A percentile compares a stretch with the other conserved stretches of the same genome.
These are phyloP conservation scores for Russula ochroleuca DNA, from an alignment of 768 basidiomycete species.

Conservation along the genomic window DNA sequence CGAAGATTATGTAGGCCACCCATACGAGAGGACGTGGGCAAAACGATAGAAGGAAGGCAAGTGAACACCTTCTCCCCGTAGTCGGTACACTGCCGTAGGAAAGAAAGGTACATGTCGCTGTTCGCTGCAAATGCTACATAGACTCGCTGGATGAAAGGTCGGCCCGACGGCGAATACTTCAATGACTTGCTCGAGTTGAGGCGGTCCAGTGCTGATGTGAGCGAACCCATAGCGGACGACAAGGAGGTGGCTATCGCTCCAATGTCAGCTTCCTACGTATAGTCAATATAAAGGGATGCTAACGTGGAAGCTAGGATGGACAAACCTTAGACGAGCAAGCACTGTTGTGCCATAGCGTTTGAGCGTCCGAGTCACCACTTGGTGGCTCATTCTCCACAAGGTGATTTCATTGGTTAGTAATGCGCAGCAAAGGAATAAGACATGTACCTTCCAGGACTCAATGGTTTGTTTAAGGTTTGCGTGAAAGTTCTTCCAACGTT, in stretches of 20 bases:
- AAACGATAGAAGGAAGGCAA: too few species aligned
- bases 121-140: neutral
- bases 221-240: neutral
- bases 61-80: neutral
- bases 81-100: neutral
- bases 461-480: neutral
- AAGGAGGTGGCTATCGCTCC: neutral
- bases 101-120: neutral
- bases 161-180: neutral
- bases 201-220: neutral
- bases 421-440: neutral
- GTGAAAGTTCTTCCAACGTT: neutral
- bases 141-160: neutral
- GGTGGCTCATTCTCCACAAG: neutral
- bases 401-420: neutral
- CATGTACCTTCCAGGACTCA: slow-evolving; percentile 1
- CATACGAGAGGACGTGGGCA: neutral
- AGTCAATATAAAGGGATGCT: neutral
- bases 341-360: too few species aligned
- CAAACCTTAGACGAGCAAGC: neutral
- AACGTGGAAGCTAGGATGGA: neutral
- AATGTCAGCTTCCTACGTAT: neutral
- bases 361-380: neutral
- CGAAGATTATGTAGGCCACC: neutral
- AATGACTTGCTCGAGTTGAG: neutral